phyloP scores from a whole-genome alignment of 306 rosid species.

The cucumber (Cucumis sativus) region Cucumber_9930_V3 NC_026655.2:12075501-12076000 shows the following conservation, averaged over 20 bases:
- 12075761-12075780: background rate
- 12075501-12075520: background rate
- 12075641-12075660: background rate
- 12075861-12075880: slow-evolving; percentile 50
- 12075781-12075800: background rate
- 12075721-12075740: background rate
- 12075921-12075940: slow-evolving; percentile 47
- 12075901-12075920: slow-evolving; percentile 45
- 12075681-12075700: background rate
- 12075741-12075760: background rate
- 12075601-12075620: background rate
- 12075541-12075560: slow-evolving; percentile 2
- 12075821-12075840: slow-evolving; percentile 6
- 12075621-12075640: background rate
- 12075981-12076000: slow-evolving; percentile 51
- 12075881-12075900: slow-evolving; percentile 87
- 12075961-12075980: slow-evolving; percentile 35
- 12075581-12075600: background rate
- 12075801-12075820: background rate
- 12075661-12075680: background rate
- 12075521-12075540: slow-evolving; percentile 1
- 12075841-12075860: slow-evolving; percentile 57
- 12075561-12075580: background rate
- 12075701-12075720: background rate
- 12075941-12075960: slow-evolving; percentile 33